Evolutionary conservation across 2,329 filamentous ascomycete genomes (phyloP).

Genomic region (Clarireedia monteithiana): DNA sequence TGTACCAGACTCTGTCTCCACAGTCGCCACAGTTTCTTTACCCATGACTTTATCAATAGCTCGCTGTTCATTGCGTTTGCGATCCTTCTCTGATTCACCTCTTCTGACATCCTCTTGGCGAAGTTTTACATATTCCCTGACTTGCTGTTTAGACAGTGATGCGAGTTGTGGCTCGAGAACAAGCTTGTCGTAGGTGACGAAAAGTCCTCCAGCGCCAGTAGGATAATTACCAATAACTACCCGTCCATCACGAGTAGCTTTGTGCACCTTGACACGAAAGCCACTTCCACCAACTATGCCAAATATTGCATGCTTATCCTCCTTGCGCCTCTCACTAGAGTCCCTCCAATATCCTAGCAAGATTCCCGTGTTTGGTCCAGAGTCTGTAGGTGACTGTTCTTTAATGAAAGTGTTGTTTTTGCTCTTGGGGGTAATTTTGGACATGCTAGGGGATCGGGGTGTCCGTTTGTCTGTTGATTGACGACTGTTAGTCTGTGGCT

Average conservation of each 20-base stretch:
- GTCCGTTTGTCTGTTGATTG: too few relatives aligned
- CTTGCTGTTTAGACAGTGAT: conserved; percentile 43
- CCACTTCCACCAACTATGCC: conserved; percentile 57
- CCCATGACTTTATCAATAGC: not conserved
- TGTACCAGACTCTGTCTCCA: not conserved
- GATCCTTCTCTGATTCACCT: conserved; percentile 41
- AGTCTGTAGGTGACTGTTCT: conserved; percentile 13
- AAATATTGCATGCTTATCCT: conserved; percentile 53
- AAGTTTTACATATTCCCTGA: conserved; percentile 57
- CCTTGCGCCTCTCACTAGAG: conserved; percentile 39
- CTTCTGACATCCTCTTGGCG: conserved; percentile 47
- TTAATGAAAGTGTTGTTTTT: not conserved
- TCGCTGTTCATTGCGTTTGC: conserved; percentile 17
- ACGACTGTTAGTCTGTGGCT: too few relatives aligned
- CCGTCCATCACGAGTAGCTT: conserved; percentile 52
- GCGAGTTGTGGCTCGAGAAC: conserved; percentile 48
- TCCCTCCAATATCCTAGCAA: conserved; percentile 52
- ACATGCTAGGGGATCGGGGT: too few relatives aligned
- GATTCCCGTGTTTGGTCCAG: conserved; percentile 20
- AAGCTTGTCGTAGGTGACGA: conserved; percentile 56
- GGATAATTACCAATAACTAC: conserved; percentile 54
- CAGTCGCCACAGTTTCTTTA: not conserved
- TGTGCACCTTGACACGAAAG: conserved; percentile 55
- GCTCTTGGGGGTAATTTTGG: not conserved
- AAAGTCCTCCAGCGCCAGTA: conserved; percentile 49